phyloP scores from a whole-genome alignment of 345 rosid species.

The Aegle marmelos region DNA sequence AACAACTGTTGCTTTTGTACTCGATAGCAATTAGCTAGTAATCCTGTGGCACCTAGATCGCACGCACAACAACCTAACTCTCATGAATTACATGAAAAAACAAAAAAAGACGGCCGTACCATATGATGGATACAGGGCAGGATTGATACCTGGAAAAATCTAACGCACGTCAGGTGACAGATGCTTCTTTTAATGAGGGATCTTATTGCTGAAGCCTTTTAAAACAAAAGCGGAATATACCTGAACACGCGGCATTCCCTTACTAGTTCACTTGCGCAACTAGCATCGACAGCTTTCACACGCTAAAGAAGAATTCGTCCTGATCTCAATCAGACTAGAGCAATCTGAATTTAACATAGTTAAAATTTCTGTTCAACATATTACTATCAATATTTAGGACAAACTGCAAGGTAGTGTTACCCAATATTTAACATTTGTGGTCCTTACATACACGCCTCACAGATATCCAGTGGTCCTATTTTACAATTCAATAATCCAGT shows the following conservation, averaged over 20 bases:
- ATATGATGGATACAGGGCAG: background rate
- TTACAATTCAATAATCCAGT: background rate
- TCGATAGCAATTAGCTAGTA: no score
- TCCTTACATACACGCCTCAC: background rate
- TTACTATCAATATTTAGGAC: background rate
- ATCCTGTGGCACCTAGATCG: no score
- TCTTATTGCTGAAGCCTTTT: background rate
- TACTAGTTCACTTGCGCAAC: background rate
- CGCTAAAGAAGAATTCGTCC: background rate
- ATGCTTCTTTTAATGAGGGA: background rate
- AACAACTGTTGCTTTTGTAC: no score
- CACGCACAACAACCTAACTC: background rate
- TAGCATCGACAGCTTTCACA: background rate
- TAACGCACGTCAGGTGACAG: background rate
- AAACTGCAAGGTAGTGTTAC: no score
- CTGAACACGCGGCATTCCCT: background rate
- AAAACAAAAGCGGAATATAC: background rate
- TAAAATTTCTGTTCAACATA: background rate
- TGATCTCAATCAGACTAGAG: background rate
- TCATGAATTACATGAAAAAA: background rate
- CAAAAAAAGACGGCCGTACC: background rate
- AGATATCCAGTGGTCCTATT: constrained; percentile 16
- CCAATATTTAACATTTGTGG: constrained; percentile 1
- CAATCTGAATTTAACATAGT: background rate
- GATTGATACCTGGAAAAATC: background rate